Evolutionary conservation across 2,329 filamentous ascomycete genomes (phyloP).

Genomic region (Botrytis deweyae): DNA sequence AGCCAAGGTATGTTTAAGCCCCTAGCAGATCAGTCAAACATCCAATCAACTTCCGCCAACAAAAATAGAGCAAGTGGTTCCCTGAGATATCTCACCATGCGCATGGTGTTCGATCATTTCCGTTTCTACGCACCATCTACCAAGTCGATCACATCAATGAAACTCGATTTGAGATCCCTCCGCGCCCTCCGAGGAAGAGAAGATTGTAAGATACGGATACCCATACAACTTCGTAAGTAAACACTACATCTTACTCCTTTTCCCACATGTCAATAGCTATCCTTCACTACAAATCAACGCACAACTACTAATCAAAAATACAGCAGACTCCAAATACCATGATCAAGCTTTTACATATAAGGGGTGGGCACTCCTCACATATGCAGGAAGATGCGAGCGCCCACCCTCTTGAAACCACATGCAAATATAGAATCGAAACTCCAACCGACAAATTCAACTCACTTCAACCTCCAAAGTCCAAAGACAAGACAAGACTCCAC

Average conservation of each 20-base stretch:
- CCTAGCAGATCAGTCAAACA: neutral
- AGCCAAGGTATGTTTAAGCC: neutral
- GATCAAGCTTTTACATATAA: neutral
- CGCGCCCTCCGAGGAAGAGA: too few relatives aligned
- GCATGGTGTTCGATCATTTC: neutral
- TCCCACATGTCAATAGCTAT: neutral
- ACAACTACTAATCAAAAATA: neutral
- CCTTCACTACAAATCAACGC: neutral
- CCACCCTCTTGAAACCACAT: neutral
- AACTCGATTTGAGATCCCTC: neutral
- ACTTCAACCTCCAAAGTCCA: fast-evolving
- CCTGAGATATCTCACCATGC: neutral
- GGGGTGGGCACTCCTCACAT: neutral
- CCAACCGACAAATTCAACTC: neutral
- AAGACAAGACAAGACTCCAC: neutral
- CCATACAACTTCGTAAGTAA: neutral
- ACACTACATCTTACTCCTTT: neutral
- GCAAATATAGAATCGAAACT: neutral
- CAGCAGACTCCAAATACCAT: neutral
- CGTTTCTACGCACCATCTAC: neutral
- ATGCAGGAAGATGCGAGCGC: neutral
- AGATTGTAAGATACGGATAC: too few relatives aligned
- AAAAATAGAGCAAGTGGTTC: neutral
- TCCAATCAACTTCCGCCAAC: neutral
- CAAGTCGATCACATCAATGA: too few relatives aligned